Evolutionary conservation across 257 asterid species (phyloP).

Genomic region (Solanum virginianum): DNA sequence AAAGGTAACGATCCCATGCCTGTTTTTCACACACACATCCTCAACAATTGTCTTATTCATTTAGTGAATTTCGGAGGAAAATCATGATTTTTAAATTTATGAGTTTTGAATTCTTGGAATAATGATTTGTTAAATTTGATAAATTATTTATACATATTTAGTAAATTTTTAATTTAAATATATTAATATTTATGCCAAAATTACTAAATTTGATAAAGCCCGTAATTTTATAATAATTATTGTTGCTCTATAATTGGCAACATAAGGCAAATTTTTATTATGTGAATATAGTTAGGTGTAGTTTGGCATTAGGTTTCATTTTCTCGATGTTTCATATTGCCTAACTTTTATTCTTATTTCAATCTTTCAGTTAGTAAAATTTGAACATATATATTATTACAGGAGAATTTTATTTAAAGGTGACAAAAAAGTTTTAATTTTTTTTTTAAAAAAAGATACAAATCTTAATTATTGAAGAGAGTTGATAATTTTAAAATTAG

Average conservation of each 20-base stretch:
- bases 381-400: not conserved
- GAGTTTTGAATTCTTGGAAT: not conserved
- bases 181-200: not conserved
- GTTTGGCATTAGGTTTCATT: not conserved
- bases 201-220: no score
- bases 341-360: not conserved
- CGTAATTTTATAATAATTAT: not conserved
- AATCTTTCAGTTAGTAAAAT: not conserved
- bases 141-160: not conserved
- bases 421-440: no score
- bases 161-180: not conserved
- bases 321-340: not conserved
- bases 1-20: not conserved
- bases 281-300: not conserved
- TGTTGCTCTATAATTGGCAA: not conserved
- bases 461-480: no score
- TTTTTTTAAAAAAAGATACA: no score
- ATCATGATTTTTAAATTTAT: not conserved
- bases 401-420: no score
- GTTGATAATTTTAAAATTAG: no score
- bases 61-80: not conserved
- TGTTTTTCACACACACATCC: no score
- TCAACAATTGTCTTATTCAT: not conserved
- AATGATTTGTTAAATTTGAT: not conserved
- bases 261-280: not conserved